A percentile compares a stretch with the other conserved stretches of the same genome.
Evolutionary conservation across 345 rosid genomes (phyloP).

Genomic region (Citrus glauca): DNA sequence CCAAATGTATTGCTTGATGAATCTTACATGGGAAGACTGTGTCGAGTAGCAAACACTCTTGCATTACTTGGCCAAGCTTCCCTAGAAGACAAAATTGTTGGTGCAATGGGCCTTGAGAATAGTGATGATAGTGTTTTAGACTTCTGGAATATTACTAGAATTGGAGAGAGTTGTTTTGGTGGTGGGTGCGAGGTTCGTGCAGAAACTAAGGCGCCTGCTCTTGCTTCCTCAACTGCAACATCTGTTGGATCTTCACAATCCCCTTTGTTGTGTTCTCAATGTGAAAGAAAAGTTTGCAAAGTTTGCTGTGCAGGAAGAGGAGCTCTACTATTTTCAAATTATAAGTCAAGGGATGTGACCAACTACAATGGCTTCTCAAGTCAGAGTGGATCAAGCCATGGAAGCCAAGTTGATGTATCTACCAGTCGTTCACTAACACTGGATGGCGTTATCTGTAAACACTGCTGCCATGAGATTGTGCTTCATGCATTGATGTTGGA

Average conservation of each 20-base stretch:
- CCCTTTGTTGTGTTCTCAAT: constrained; percentile 58
- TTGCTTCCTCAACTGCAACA: constrained; percentile 33
- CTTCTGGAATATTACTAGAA: constrained; percentile 76
- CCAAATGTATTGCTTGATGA: constrained; percentile 74
- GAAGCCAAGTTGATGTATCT: constrained; percentile 52
- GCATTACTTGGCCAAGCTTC: constrained; percentile 80
- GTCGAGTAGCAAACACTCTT: constrained; percentile 62
- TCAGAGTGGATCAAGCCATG: constrained; percentile 60
- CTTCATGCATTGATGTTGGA: constrained; percentile 81
- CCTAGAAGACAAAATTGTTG: constrained; percentile 80
- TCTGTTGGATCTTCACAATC: constrained; percentile 38
- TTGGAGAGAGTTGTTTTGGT: constrained; percentile 64
- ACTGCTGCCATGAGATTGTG: constrained; percentile 64
- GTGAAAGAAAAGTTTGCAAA: constrained; percentile 73
- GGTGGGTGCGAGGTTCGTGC: constrained; percentile 63
- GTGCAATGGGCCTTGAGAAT: constrained; percentile 69
- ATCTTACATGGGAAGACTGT: constrained; percentile 64
- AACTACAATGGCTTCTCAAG: constrained; percentile 34
- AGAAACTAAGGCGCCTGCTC: constrained; percentile 41
- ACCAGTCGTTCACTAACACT: constrained; percentile 43
- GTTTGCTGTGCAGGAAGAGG: constrained; percentile 91
- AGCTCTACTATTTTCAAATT: constrained; percentile 61
- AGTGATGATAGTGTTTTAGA: constrained; percentile 51
- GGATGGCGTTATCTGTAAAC: constrained; percentile 66
- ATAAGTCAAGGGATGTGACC: constrained; percentile 45